phyloP scores from a whole-genome alignment of 2,329 filamentous ascomycete genomes.

The Arthrinium puccinioides region DNA sequence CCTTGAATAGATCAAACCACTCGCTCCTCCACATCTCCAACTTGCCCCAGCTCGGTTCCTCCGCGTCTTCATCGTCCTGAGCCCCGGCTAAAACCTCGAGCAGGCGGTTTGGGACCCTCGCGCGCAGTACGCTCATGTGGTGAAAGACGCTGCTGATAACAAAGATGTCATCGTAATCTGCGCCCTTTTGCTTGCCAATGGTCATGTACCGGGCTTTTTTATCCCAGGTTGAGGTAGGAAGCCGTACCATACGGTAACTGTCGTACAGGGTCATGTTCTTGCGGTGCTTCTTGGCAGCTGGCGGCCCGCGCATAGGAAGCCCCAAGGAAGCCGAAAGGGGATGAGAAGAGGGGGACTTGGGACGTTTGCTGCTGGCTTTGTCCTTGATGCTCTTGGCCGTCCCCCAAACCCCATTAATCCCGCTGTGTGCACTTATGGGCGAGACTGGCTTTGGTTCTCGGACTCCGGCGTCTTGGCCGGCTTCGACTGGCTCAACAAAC shows the following conservation, averaged over 20 bases:
- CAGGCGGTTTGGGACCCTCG: conserved; percentile 48
- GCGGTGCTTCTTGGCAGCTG: conserved; percentile 39
- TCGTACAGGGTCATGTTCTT: conserved; percentile 54
- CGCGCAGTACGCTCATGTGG: conserved; percentile 50
- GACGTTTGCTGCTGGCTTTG: background rate
- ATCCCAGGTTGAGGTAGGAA: conserved; percentile 53
- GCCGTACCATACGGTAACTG: conserved; percentile 55
- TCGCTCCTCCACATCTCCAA: conserved; percentile 49
- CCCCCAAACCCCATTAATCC: background rate
- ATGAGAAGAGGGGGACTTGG: conserved; percentile 3
- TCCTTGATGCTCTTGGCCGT: background rate
- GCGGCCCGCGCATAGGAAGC: conserved; percentile 16
- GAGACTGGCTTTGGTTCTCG: too few species aligned
- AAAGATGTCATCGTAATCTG: conserved; percentile 52
- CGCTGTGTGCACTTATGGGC: background rate
- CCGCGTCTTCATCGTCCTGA: conserved; percentile 15
- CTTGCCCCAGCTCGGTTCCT: conserved; percentile 39
- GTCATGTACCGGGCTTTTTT: conserved; percentile 49
- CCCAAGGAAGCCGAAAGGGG: conserved; percentile 5
- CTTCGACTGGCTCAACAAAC: conserved; percentile 28
- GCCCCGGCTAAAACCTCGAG: conserved; percentile 46
- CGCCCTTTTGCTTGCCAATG: conserved; percentile 42
- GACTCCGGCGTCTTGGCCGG: too few species aligned
- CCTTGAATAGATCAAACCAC: conserved; percentile 55
- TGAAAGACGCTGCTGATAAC: conserved; percentile 55